Percentiles rank a stretch among this genome's conserved stretches.
Evolutionary conservation across 169 alveolate species (phyloP).

Genomic region (Sarcocystis neurona): DNA sequence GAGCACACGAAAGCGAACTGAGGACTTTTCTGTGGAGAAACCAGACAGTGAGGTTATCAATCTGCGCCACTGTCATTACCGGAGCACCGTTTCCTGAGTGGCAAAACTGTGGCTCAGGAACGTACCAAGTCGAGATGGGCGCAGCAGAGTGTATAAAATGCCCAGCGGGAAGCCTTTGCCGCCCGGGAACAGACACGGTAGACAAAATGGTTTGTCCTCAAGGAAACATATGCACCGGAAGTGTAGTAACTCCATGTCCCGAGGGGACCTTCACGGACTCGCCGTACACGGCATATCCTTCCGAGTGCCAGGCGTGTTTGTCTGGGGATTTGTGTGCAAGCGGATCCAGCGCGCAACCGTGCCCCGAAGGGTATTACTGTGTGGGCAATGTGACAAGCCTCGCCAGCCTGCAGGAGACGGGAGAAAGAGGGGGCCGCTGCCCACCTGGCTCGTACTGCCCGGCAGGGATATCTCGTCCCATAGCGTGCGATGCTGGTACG

Average conservation of each 20-base stretch:
- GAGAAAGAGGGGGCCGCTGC: not conserved
- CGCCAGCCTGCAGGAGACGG: not conserved
- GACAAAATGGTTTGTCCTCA: too few species aligned
- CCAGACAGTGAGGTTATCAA: not conserved
- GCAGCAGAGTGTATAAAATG: not conserved
- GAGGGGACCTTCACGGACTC: slow-evolving; percentile 1
- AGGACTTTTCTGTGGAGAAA: not conserved
- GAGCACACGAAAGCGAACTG: not conserved
- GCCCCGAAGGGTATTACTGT: slow-evolving; percentile 24
- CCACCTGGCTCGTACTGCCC: slow-evolving; percentile 15
- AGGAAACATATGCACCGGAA: not conserved
- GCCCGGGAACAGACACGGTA: too few species aligned
- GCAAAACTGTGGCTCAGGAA: too few species aligned
- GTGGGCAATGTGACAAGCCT: not conserved
- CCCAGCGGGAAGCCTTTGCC: not conserved
- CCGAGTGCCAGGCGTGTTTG: not conserved
- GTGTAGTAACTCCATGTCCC: not conserved
- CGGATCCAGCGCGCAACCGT: not conserved
- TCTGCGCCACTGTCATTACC: not conserved
- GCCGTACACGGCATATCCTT: not conserved
- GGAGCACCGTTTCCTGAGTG: too few species aligned
- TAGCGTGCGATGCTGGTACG: slow-evolving; percentile 22
- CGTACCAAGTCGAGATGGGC: slow-evolving; percentile 11
- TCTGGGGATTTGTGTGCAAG: slow-evolving; percentile 12
- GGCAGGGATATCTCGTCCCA: not conserved